Conservation (phyloP, 345 rosid species). For the Rhizophora mangle region DNA sequence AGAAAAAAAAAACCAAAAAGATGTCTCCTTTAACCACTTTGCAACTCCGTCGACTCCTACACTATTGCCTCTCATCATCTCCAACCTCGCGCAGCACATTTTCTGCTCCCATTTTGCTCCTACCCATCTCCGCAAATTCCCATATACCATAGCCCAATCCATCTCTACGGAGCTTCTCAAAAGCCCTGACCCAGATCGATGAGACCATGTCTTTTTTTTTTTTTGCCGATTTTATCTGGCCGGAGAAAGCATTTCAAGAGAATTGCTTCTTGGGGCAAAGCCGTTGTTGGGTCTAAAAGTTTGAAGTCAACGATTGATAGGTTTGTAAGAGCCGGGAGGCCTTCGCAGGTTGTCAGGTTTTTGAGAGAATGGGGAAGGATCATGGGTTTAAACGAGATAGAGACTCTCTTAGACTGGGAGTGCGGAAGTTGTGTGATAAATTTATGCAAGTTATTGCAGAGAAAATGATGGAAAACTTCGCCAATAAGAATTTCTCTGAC, state of each 20-base stretch:
- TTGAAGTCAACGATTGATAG: conserved; percentile 58
- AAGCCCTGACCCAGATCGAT: conserved; percentile 47
- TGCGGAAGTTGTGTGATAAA: conserved; percentile 60
- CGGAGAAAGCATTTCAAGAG: conserved; percentile 89
- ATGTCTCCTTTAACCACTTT: conserved; percentile 55
- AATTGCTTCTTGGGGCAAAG: conserved; percentile 53
- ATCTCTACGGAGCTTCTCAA: conserved; percentile 5
- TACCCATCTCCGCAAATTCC: conserved; percentile 21
- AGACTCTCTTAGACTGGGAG: conserved; percentile 55
- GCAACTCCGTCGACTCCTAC: conserved; percentile 53
- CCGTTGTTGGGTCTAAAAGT: conserved; percentile 49
- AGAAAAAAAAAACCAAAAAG: too few species aligned
- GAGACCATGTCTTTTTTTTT: conserved; percentile 51
- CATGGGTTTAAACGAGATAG: conserved; percentile 67
- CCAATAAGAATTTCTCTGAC: conserved; percentile 1
- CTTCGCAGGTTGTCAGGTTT: conserved; percentile 60
- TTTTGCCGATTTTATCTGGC: conserved; percentile 72
- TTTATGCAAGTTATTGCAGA: conserved; percentile 70
- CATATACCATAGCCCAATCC: not conserved
- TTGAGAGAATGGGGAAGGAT: conserved; percentile 75
- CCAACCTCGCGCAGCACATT: conserved; percentile 4
- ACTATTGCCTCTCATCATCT: conserved; percentile 26
- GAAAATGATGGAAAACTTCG: conserved; percentile 75
- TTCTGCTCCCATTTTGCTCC: conserved; percentile 18
- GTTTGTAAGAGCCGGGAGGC: conserved; percentile 72